phyloP scores from a whole-genome alignment of 345 rosid genomes.

The Aethionema arabicum region DNA sequence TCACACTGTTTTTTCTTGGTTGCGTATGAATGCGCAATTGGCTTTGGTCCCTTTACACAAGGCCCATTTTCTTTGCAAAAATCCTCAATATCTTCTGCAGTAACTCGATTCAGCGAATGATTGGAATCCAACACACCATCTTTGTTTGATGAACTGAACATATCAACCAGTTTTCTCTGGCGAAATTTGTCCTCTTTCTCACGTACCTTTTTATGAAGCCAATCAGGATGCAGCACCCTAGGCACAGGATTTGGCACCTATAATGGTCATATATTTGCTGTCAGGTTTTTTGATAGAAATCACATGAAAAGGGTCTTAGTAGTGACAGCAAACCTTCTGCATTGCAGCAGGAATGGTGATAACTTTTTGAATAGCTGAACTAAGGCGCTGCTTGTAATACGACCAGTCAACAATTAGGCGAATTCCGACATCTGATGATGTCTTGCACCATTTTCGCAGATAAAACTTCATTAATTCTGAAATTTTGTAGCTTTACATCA shows the following conservation, averaged over 20 bases:
- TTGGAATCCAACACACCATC: conserved; percentile 36
- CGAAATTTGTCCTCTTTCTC: conserved; percentile 90
- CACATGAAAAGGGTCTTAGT: conserved; percentile 23
- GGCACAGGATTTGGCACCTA: conserved; percentile 97
- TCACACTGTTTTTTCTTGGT: conserved; percentile 39
- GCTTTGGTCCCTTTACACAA: conserved; percentile 54
- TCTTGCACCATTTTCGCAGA: conserved; percentile 93
- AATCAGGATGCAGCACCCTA: conserved; percentile 93
- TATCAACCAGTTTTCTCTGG: conserved; percentile 78
- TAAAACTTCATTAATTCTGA: conserved; percentile 74
- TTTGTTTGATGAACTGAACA: conserved; percentile 46
- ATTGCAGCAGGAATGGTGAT: conserved; percentile 98
- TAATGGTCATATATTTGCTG: conserved; percentile 28
- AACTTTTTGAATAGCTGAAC: conserved; percentile 90
- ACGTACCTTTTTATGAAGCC: conserved; percentile 94
- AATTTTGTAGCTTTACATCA: conserved; percentile 27
- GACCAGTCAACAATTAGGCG: conserved; percentile 93
- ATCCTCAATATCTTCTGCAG: conserved; percentile 76
- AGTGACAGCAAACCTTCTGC: conserved; percentile 73
- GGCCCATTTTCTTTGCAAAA: conserved; percentile 49
- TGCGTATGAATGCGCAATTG: conserved; percentile 64
- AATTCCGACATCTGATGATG: conserved; percentile 62
- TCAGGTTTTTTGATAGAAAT: conserved; percentile 22
- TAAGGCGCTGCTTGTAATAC: conserved; percentile 90
- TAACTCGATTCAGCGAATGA: conserved; percentile 36